Conservation (phyloP, 371 early-diverging fungal species). For the Actinomucor elegans region DNA sequence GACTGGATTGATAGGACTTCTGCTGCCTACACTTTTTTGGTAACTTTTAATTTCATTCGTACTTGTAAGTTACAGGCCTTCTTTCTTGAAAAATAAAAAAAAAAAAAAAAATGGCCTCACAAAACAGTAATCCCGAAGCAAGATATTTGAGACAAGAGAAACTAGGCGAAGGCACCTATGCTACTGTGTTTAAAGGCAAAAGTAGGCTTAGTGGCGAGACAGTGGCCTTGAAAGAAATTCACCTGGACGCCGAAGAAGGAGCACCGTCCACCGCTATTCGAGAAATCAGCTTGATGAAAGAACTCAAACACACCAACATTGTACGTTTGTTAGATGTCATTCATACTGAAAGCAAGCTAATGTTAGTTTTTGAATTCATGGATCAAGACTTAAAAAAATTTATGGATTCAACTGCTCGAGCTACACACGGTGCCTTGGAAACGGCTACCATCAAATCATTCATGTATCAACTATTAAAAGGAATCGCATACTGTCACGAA, state of each 20-base stretch:
- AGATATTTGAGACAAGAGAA: slow-evolving; percentile 85
- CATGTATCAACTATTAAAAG: slow-evolving; percentile 86
- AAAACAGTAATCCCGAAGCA: slow-evolving; percentile 33
- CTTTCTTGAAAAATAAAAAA: no score
- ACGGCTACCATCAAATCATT: slow-evolving; percentile 70
- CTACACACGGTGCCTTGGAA: slow-evolving; percentile 67
- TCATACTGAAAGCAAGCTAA: slow-evolving; percentile 96
- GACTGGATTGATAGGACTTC: no score
- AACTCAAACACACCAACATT: slow-evolving; percentile 88
- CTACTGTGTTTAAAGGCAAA: slow-evolving; percentile 98
- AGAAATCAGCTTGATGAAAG: slow-evolving; percentile 95
- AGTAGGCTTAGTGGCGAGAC: slow-evolving; percentile 83
- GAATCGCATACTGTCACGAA: slow-evolving; percentile 94
- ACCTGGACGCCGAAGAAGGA: slow-evolving; percentile 89
- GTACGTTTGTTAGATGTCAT: slow-evolving; percentile 95
- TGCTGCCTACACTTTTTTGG: no score
- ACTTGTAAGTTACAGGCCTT: no score
- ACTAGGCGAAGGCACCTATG: slow-evolving; percentile 99
- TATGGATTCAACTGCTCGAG: slow-evolving; percentile 75
- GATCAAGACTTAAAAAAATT: slow-evolving; percentile 97
- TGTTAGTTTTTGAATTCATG: slow-evolving; percentile 98
- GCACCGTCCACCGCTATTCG: slow-evolving; percentile 96
- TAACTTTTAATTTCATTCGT: no score
- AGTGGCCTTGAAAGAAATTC: slow-evolving; percentile 98
- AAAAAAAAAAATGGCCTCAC: slow-evolving; percentile 17